These are phyloP conservation scores for Tetrahymena elliotti DNA, from an alignment of 73 alveolate genomes.

Conservation along the genomic window DNA sequence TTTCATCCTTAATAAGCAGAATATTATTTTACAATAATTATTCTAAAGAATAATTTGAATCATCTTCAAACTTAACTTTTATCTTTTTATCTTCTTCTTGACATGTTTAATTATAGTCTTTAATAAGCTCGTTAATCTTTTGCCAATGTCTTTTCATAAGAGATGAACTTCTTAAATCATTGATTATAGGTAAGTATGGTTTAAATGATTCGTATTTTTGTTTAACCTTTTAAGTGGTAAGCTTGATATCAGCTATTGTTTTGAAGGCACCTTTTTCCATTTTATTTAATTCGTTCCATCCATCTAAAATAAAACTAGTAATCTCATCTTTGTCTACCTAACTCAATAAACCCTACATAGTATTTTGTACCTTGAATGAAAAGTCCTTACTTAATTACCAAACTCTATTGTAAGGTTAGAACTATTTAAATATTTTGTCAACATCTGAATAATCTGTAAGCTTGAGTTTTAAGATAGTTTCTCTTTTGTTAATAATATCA, in stretches of 20 bases:
- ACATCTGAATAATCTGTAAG: constrained; percentile 58
- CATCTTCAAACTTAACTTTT: constrained; percentile 52
- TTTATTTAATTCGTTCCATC: constrained; percentile 49
- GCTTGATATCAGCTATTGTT: constrained; percentile 36
- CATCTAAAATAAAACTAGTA: constrained; percentile 48
- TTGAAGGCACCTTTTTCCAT: constrained; percentile 59
- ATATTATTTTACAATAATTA: constrained; percentile 55
- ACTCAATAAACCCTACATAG: constrained; percentile 33
- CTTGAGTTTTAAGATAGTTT: constrained; percentile 49
- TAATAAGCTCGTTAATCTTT: constrained; percentile 30
- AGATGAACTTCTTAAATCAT: constrained; percentile 58
- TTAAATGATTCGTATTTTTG: constrained; percentile 52
- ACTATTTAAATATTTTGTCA: constrained; percentile 38
- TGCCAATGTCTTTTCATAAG: constrained; percentile 70
- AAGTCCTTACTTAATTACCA: constrained; percentile 47
- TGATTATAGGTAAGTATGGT: constrained; percentile 69
- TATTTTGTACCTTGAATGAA: constrained; percentile 23
- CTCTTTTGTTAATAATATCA: constrained; percentile 61
- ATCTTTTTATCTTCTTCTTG: constrained; percentile 39
- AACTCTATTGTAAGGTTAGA: constrained; percentile 51
- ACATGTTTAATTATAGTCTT: constrained; percentile 31
- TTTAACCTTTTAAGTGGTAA: constrained; percentile 25
- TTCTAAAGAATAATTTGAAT: constrained; percentile 45
- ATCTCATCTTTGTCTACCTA: constrained; percentile 47
- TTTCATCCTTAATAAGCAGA: constrained; percentile 72